These are phyloP conservation scores for Microsporum audouinii DNA, from an alignment of 2,329 filamentous ascomycete species.

Conservation along the genomic window DNA sequence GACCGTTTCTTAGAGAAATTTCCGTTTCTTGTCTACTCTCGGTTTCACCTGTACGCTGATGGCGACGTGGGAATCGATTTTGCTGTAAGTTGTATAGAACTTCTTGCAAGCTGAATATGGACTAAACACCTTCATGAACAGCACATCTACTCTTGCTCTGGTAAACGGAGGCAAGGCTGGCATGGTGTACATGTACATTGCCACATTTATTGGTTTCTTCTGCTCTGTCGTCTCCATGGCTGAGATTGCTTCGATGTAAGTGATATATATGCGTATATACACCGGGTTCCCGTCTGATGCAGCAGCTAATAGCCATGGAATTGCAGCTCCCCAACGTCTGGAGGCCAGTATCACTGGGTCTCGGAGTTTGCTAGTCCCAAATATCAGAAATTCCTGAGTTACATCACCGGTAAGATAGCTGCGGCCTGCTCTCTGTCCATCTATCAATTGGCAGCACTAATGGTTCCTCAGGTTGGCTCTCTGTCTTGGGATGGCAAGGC, in stretches of 20 bases:
- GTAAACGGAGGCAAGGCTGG: constrained; percentile 25
- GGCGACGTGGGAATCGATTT: constrained; percentile 31
- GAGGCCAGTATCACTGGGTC: constrained; percentile 37
- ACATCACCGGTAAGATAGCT: constrained; percentile 28
- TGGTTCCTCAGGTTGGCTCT: constrained; percentile 27
- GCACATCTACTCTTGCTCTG: constrained; percentile 15
- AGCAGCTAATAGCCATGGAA: not conserved
- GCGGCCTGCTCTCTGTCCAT: not conserved
- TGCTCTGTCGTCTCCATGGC: constrained; percentile 27
- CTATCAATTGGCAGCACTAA: not conserved
- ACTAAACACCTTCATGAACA: constrained; percentile 2
- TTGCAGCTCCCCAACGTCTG: constrained; percentile 34
- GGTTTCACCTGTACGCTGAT: constrained; percentile 33
- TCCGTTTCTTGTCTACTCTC: constrained; percentile 31
- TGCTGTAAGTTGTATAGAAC: constrained; percentile 21
- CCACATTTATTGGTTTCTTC: constrained; percentile 23
- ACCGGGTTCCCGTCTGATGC: not conserved
- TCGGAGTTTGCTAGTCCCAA: constrained; percentile 24
- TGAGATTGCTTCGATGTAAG: constrained; percentile 32
- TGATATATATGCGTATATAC: not conserved
- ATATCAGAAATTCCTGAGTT: constrained; percentile 37
- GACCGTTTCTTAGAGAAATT: constrained; percentile 26
- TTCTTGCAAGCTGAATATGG: not conserved
- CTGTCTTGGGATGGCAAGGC: constrained; percentile 35
- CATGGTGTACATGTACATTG: constrained; percentile 24